phyloP scores from a whole-genome alignment of 2,329 filamentous ascomycete species.

The Hypoxylon sp. region DNA sequence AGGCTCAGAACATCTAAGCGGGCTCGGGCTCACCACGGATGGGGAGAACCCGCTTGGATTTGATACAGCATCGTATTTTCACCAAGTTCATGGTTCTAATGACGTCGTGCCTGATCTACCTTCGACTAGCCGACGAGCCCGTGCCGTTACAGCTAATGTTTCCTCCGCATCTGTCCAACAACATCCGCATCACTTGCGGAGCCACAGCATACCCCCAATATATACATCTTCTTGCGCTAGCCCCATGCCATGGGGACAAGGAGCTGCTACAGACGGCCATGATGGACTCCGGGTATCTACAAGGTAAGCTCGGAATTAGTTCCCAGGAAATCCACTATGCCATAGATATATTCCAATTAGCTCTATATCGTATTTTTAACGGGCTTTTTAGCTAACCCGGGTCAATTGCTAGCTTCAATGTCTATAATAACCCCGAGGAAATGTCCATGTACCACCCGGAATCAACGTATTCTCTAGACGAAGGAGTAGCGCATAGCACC shows the following conservation, averaged over 20 bases:
- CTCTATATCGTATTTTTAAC: not conserved
- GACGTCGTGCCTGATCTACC: slow-evolving; percentile 50
- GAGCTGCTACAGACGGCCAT: slow-evolving; percentile 43
- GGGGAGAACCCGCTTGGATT: slow-evolving; percentile 49
- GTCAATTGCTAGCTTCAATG: slow-evolving; percentile 45
- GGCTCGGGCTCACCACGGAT: slow-evolving; percentile 50
- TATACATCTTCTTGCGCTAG: slow-evolving; percentile 50
- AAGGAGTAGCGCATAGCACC: slow-evolving; percentile 46
- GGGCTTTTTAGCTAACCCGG: slow-evolving; percentile 27
- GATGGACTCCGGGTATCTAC: slow-evolving; percentile 49
- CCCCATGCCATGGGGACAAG: slow-evolving; percentile 50
- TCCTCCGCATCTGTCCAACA: slow-evolving; percentile 44
- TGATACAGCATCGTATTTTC: slow-evolving; percentile 47
- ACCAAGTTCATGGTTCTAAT: slow-evolving; percentile 45
- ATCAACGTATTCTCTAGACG: slow-evolving; percentile 50
- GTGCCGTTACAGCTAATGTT: slow-evolving; percentile 49
- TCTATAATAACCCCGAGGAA: slow-evolving; percentile 51
- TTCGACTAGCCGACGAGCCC: slow-evolving; percentile 44
- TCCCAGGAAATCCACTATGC: not conserved
- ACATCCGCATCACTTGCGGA: slow-evolving; percentile 49
- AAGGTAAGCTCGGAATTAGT: slow-evolving; percentile 42
- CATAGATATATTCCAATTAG: not conserved
- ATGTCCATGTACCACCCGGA: slow-evolving; percentile 51
- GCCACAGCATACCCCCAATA: slow-evolving; percentile 52
- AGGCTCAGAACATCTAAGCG: slow-evolving; percentile 47